Base-by-base conservation (phyloP, 805 yeast species). In the Brettanomyces sp. region DNA sequence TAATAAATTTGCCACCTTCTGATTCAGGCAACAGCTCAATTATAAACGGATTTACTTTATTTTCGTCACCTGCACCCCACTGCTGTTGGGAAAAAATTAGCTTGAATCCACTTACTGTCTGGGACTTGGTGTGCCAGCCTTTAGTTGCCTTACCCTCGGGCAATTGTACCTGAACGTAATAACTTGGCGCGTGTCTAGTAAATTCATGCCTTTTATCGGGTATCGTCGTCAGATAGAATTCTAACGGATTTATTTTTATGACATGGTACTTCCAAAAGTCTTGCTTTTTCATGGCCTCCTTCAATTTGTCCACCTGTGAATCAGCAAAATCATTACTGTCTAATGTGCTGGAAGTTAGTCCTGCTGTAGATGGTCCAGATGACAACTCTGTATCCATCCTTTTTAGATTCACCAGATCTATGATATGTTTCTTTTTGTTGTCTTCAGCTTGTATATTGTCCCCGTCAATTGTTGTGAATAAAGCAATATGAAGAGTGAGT, bases 241-340 rank as follows among this genome's bases (percentile, higher is more conserved):
- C 80, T 33, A 48, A 41, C 36, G 68, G 70, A 9, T 80, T 79
- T 44, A 78, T 64, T 45, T 68, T 71, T 23, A 78, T 56, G 4
- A 81, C 64, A 56, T 83, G 89, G 54, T 82, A 83, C 56, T 80
- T 81, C 80, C 82, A 80, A 51, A 69, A 74, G 14, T 69, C 44
- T 36, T 60, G 64, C 8, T 8, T 13, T 22, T 28, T n/a, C 12
- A 13, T 13, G 11, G 25, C 28, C 28, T 25, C 13, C 12, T 36
- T 21, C 25, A 37, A 22, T 23, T 23, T 21, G 25, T 21, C 22
- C 14, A 30, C 34, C 6, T 23, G 34, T 13, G 4, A 39, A 13
- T 39, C 21, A 21, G 14, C 36, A 25, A 36, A 21, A 3, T 14
- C 23, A 36, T 36, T 14, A 9, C 22, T 11, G 24, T 21, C 39